Evolutionary conservation across 257 asterid genomes (phyloP).

Genomic region (Penstemon barbatus): DNA sequence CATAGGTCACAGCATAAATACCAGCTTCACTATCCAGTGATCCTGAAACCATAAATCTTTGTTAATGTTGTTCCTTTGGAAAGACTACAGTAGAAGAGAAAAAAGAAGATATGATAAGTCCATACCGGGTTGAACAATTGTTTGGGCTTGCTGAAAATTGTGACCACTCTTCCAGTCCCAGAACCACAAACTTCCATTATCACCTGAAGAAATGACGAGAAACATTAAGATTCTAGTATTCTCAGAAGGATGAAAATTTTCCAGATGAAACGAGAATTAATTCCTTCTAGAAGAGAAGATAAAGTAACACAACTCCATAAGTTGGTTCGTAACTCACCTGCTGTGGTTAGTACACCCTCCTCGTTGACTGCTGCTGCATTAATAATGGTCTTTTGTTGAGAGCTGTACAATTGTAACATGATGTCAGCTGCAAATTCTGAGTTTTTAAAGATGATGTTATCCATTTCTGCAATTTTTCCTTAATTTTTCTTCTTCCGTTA

Average conservation of each 20-base stretch:
- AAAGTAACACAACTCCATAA: neutral
- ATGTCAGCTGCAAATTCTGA: slow-evolving; percentile 9
- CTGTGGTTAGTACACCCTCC: slow-evolving; percentile 87
- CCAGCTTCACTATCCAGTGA: slow-evolving; percentile 99
- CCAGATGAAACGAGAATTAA: neutral
- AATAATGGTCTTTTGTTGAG: slow-evolving; percentile 95
- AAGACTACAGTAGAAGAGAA: neutral
- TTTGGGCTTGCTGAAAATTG: slow-evolving; percentile 94
- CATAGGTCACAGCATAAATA: slow-evolving; percentile 70
- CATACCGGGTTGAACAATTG: slow-evolving; percentile 95
- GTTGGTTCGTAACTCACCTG: slow-evolving; percentile 52
- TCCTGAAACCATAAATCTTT: slow-evolving; percentile 40
- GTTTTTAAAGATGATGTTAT: neutral
- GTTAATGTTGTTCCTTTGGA: neutral
- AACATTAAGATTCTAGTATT: slow-evolving; percentile 8
- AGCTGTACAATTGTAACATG: slow-evolving; percentile 43
- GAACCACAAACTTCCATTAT: slow-evolving; percentile 98
- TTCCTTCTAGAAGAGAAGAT: neutral
- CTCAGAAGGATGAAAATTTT: neutral
- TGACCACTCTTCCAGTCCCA: slow-evolving; percentile 99
- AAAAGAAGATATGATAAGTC: neutral
- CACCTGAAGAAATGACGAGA: slow-evolving; percentile 50
- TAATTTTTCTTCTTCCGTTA: neutral
- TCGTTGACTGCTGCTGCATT: slow-evolving; percentile 88
- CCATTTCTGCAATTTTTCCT: too few species aligned